Evolutionary conservation across 768 basidiomycete genomes (phyloP), one percentile per base, ranked within the genome.

Genomic region (Tubosaeta sp.): DNA sequence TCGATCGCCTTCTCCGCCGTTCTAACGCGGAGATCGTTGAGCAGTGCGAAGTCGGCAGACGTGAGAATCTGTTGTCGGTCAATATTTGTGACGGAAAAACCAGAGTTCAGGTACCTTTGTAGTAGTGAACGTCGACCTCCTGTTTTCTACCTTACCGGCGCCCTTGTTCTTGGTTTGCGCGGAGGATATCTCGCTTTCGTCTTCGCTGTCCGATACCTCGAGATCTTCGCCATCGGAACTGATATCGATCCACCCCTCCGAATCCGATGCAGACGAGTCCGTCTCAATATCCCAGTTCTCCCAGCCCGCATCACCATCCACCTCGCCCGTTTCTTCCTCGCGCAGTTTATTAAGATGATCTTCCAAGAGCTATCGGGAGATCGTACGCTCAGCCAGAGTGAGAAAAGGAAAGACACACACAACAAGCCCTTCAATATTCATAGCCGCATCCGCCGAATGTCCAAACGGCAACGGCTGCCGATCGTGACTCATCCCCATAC

Each of bases 41-140:
- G 77, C 47, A 97, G 70, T 0, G 89, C 89, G 65, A 97, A 99
- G 69, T 99, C 97, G 29, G 94, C 94, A 0, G 97, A 97, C 0
- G 97, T 98, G 39, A 98, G 81, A 62, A 99, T 98, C 93, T 97
- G 59, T 22, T 33, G 13, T 25, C 12, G 38, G 7, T 44, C 35
- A 61, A 31, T 10, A 17, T 39, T 16, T 16, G 10, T 34, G 3
- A 10, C 6, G 3, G 29, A 6, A 43, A n/a, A 48, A 52, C 33
- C 5, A 26, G 1, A 17, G 13, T 5, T n/a, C 0, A 1, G 0
- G 3, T 51, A 87, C 92, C 74, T 93, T 93, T 25, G 88, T 87
- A 5, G 85, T 92, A 2, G 88, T 88, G 45, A 94, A 71, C 0
- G 81, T 84, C 26, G 88, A 88, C 55, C 78, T 68, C 14, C 79